phyloP scores from a whole-genome alignment of 2,329 filamentous ascomycete species.

The Neonectria neomacrospora region DNA sequence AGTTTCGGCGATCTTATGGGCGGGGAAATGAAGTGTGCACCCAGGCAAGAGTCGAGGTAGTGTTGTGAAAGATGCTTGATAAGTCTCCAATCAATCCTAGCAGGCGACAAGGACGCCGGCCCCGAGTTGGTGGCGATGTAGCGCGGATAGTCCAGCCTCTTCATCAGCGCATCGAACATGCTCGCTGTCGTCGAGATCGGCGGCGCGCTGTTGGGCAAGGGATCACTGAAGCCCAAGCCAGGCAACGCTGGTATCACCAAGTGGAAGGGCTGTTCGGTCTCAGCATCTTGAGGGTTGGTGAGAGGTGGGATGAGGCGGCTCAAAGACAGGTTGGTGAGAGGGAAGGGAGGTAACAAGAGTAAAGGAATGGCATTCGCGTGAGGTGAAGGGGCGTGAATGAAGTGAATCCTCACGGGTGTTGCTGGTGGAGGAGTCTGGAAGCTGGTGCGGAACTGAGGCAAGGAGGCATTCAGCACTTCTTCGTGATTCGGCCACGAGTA shows the following conservation, averaged over 20 bases:
- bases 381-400: conserved; percentile 69
- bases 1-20: conserved; percentile 61
- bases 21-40: conserved; percentile 70
- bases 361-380: conserved; percentile 68
- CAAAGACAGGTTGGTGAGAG: conserved; percentile 71
- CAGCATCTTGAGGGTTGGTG: conserved; percentile 61
- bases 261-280: conserved; percentile 66
- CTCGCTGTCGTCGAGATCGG: conserved; percentile 64
- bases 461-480: conserved; percentile 62
- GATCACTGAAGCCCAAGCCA: conserved; percentile 74
- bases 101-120: conserved; percentile 57
- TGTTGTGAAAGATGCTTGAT: conserved; percentile 59
- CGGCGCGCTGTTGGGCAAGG: conserved; percentile 61
- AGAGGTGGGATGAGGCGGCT: conserved; percentile 65
- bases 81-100: conserved; percentile 64
- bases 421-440: conserved; percentile 57
- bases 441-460: conserved; percentile 73
- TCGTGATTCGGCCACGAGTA: conserved; percentile 74
- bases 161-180: conserved; percentile 70
- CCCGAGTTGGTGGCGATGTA: conserved; percentile 69
- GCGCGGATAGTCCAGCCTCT: conserved; percentile 64
- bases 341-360: conserved; percentile 73
- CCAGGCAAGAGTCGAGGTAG: conserved; percentile 64
- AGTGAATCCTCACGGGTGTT: conserved; percentile 67
- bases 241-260: conserved; percentile 74